Conservation (phyloP, 1,139 yeast genomes). For the Spencermartinsiella ligniputridi region DNA sequence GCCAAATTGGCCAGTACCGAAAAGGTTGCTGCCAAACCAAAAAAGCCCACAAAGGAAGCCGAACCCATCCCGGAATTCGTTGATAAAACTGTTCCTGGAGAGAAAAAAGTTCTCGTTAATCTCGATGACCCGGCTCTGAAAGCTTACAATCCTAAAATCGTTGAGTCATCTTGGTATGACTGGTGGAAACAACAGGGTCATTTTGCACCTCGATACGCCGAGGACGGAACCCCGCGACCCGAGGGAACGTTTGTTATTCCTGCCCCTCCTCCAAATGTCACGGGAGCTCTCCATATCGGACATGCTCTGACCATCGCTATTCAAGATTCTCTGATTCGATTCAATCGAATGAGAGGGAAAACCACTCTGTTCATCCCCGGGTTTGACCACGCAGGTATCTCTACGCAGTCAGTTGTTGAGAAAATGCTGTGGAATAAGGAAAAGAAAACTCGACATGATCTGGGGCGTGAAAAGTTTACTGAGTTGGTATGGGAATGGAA, state of each 20-base stretch:
- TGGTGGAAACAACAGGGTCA: slow-evolving; percentile 95
- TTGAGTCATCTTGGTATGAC: slow-evolving; percentile 94
- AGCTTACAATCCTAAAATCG: slow-evolving; percentile 88
- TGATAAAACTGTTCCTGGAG: slow-evolving; percentile 82
- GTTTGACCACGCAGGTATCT: slow-evolving; percentile 98
- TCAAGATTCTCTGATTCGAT: slow-evolving; percentile 90
- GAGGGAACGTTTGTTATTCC: slow-evolving; percentile 88
- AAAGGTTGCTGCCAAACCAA: slow-evolving; percentile 39
- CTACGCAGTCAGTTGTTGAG: slow-evolving; percentile 97
- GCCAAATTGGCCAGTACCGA: slow-evolving; percentile 60
- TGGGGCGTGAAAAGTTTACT: slow-evolving; percentile 85
- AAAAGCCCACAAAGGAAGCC: slow-evolving; percentile 66
- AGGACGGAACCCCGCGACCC: slow-evolving; percentile 69
- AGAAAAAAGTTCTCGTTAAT: slow-evolving; percentile 78
- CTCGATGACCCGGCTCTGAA: slow-evolving; percentile 91
- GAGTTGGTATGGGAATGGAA: slow-evolving; percentile 98
- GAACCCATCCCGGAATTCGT: slow-evolving; percentile 78
- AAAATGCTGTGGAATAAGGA: slow-evolving; percentile 90
- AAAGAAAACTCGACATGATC: slow-evolving; percentile 88
- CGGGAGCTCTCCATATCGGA: slow-evolving; percentile 98
- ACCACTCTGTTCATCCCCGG: slow-evolving; percentile 94
- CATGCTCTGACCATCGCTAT: slow-evolving; percentile 94
- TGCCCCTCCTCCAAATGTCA: slow-evolving; percentile 98
- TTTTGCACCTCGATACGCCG: slow-evolving; percentile 80
- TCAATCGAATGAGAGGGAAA: slow-evolving; percentile 95